Evolutionary conservation across 306 rosid species (phyloP), one percentile per base, ranked within the genome.

Genomic region (Alnus rubra): DNA sequence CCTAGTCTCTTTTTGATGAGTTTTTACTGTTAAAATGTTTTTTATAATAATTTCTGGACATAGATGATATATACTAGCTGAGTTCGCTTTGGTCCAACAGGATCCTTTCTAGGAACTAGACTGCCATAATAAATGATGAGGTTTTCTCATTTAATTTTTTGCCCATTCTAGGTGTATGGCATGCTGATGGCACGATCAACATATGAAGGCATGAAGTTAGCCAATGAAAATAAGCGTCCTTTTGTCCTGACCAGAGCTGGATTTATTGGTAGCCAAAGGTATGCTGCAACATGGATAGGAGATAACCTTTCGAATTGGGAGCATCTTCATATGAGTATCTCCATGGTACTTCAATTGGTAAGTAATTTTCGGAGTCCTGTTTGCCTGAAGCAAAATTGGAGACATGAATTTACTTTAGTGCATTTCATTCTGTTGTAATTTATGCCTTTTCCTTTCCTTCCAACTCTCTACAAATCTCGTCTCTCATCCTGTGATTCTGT

Each of bases 241-340:
- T 94, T 94, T 89, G 97, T 94, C 87, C 97, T 92, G 77, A 89
- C 98, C 11, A 89, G 98, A 84, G 97, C 97, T 85, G 98, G 97
- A 85, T 90, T 92, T 86, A 60, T 80, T 89, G 98, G 98, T 63
- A 92, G 94, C 88, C 98, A 94, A 87, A 88, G 93, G 88, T 89
- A 89, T 83, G 98, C 98, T 77, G 97, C 98, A 79, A 94, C 97
- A 16, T 92, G 97, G 97, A 94, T 97, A 0, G 98, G 97, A 30
- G 98, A 94, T 82, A 94, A 94, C 87, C 89, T 90, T 86, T 92
- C 98, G 52, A 92, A 78, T 78, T 94, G 97, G 98, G 98, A 92
- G 83, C 97, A 94, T 84, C 91, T 94, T 56, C 97, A 92, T 86
- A 94, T 94, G 98, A 94, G 98, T 85, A 85, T 94, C 90, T 87